Percentiles rank a stretch among this genome's conserved stretches.
phyloP scores from a whole-genome alignment of 441 rosid species.

The Pelargonium australe region DNA sequence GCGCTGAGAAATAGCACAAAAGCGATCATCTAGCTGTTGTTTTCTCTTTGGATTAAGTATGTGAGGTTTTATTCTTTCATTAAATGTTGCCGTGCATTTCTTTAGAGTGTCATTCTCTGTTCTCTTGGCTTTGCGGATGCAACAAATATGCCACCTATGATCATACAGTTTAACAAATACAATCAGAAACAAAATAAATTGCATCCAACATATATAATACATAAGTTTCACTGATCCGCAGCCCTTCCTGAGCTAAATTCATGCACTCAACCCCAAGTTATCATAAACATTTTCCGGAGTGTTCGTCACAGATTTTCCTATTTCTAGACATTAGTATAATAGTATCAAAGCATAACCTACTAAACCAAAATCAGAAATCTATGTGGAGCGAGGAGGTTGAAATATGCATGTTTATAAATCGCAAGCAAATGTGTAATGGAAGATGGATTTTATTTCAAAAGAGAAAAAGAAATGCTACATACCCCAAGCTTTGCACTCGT shows the following conservation, averaged over 20 bases:
- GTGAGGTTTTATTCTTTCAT: constrained; percentile 26
- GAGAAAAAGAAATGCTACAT: constrained; percentile 22
- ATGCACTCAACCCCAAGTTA: too few relatives aligned
- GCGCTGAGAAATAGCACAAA: constrained; percentile 45
- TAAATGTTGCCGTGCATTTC: constrained; percentile 30
- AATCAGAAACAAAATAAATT: not conserved
- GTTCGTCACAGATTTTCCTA: not conserved
- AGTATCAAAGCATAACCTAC: constrained; percentile 1
- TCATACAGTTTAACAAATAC: constrained; percentile 11
- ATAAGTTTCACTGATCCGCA: not conserved
- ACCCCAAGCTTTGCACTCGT: constrained; percentile 80
- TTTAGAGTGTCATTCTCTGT: constrained; percentile 41
- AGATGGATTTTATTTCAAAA: not conserved
- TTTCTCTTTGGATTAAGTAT: constrained; percentile 39
- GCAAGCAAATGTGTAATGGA: not conserved
- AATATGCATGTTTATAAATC: not conserved
- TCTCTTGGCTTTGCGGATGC: constrained; percentile 57
- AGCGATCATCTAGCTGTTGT: constrained; percentile 43
- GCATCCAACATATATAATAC: not conserved
- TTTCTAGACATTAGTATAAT: not conserved
- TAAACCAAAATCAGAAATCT: not conserved
- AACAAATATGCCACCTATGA: constrained; percentile 65
- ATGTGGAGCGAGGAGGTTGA: not conserved
- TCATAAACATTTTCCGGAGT: not conserved
- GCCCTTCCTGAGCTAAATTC: not conserved